Conservation (phyloP, 257 asterid species). For the Solanum etuberosum region DNA sequence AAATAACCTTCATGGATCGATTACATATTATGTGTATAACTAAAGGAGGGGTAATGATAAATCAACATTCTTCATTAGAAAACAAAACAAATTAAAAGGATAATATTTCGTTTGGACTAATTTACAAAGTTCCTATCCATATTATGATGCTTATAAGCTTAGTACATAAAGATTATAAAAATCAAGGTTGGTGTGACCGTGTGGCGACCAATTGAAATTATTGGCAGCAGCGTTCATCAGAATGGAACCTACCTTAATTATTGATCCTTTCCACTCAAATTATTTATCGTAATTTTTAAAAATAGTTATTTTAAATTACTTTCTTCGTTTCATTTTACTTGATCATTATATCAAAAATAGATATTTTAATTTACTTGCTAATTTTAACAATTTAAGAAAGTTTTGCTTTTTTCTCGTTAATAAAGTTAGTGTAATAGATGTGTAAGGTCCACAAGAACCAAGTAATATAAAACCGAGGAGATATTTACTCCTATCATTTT, state of each 20-base stretch:
- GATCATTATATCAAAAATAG: too few relatives aligned
- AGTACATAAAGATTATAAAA: neutral
- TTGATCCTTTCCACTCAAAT: accelerated
- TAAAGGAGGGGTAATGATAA: neutral
- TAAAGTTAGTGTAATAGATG: too few relatives aligned
- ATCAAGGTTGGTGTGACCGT: neutral
- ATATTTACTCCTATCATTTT: too few relatives aligned
- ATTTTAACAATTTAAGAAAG: too few relatives aligned
- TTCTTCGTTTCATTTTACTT: too few relatives aligned
- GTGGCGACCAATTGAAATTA: neutral
- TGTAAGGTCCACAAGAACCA: too few relatives aligned
- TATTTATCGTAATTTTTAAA: neutral
- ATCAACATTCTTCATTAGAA: neutral
- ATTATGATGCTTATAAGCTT: neutral
- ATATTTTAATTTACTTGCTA: too few relatives aligned
- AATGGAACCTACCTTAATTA: neutral
- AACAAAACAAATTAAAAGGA: neutral
- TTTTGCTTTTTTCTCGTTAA: too few relatives aligned
- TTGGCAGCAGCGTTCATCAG: neutral
- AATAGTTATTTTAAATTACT: too few relatives aligned
- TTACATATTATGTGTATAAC: neutral
- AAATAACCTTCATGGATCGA: too few relatives aligned
- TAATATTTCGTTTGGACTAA: neutral
- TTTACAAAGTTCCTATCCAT: neutral
- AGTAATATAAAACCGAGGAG: too few relatives aligned